Evolutionary conservation across 345 rosid species (phyloP), one percentile per base, ranked within the genome.

Genomic region (Arabidopsis thaliana): DNA sequence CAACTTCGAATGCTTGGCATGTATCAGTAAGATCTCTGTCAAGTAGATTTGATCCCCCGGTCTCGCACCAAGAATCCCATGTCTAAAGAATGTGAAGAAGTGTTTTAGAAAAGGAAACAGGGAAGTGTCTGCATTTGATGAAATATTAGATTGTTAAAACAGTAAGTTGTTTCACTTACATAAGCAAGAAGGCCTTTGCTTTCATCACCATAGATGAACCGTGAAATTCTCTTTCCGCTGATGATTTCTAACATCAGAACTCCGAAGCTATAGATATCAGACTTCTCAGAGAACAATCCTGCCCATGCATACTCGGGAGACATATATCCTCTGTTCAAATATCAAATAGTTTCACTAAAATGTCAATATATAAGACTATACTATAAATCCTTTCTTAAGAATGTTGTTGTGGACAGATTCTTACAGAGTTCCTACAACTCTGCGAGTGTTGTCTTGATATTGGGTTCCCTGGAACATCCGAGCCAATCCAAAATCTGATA

Each of bases 261-360:
- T 6, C 85, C 87, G 4, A 83, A 82, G 66, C 88, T 85, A 25
- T 82, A 85, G 9, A 87, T 79, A 41, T 85, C 85, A 0, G 88
- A 85, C 78, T 87, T 87, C 51, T 80, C 78, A 3, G 85, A 83
- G 79, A 85, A 87, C 23, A 80, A 73, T 1, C 88, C 88, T 33
- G 82, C 84, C 49, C 80, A 66, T 3, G 83, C 86, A 40, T 87
- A 87, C 74, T 85, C 87, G 1, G 85, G 87, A 70, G 87, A 72
- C 86, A 84, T 82, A 72, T 83, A 78, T 64, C 81, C 73, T 32
- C 77, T 78, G 77, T 69, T 28, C 20, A 52, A 52, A 61, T 46
- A 34, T 16, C 41, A 76, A 58, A 62, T 1, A 52, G 9, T 8
- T 12, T 5, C 0, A 3, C 7, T 37, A 51, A 5, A 44, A 2